A percentile compares a stretch with the other conserved stretches of the same genome.
These are phyloP conservation scores for Silene latifolia DNA, from an alignment of 148 eudicot genomes.

Conservation along the genomic window DNA sequence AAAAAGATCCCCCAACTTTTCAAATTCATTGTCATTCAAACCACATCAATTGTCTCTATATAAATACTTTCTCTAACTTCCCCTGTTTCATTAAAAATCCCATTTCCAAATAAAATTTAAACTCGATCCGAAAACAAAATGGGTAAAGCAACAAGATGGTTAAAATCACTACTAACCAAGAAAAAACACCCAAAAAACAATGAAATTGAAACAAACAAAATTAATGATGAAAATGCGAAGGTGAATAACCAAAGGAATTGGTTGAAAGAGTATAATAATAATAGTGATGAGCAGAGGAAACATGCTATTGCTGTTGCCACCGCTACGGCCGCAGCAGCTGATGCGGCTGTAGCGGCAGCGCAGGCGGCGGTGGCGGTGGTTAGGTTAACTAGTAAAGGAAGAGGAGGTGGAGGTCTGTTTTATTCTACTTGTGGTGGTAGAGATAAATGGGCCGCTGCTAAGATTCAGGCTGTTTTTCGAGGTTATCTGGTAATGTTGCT, in stretches of 20 bases:
- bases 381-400: conserved; percentile 61
- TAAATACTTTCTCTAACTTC: neutral
- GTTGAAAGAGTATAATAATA: conserved; percentile 46
- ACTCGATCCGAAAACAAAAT: conserved; percentile 38
- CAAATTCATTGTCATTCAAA: conserved; percentile 9
- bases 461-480: conserved; percentile 75
- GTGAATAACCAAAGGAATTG: conserved; percentile 27
- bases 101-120: neutral
- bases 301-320: conserved; percentile 96
- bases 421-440: conserved; percentile 27
- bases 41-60: neutral
- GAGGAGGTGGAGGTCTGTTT: conserved; percentile 31
- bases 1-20: conserved; percentile 2
- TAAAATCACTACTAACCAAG: conserved; percentile 68
- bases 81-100: conserved; percentile 13
- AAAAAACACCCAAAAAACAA: conserved; percentile 52
- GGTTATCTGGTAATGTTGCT: conserved; percentile 61
- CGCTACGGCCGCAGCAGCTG: conserved; percentile 87
- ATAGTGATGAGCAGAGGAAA: conserved; percentile 54
- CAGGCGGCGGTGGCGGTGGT: conserved; percentile 96
- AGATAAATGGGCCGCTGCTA: conserved; percentile 61
- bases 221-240: conserved; percentile 20
- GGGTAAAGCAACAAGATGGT: conserved; percentile 86
- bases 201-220: conserved; percentile 21
- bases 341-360: conserved; percentile 90